Evolutionary conservation across 192 early-diverging fungal genomes (phyloP).

Genomic region (Gamsiella multidivaricata): DNA sequence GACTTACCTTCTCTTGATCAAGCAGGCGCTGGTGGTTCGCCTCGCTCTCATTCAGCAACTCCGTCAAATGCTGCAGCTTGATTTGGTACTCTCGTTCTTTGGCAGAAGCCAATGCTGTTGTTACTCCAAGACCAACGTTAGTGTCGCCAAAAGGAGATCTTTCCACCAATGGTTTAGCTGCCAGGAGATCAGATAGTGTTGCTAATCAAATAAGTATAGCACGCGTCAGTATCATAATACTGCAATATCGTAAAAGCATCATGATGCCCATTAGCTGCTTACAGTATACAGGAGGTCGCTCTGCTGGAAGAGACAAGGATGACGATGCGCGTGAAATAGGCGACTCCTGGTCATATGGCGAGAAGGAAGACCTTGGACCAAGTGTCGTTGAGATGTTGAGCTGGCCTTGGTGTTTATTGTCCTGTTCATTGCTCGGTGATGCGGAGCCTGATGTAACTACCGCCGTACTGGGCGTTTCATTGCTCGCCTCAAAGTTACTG

Average conservation of each 20-base stretch:
- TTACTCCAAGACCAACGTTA: constrained; percentile 6
- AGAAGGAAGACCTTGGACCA: constrained; percentile 26
- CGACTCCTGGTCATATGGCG: constrained; percentile 33
- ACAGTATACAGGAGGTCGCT: constrained; percentile 44
- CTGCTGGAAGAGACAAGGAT: constrained; percentile 34
- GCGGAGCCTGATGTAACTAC: no score
- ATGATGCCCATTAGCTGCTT: no score
- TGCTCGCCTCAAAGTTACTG: constrained; percentile 16
- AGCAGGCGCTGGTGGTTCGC: constrained; percentile 53
- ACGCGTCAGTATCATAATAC: not conserved
- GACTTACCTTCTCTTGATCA: constrained; percentile 66
- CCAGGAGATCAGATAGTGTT: constrained; percentile 56
- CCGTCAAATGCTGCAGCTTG: constrained; percentile 64
- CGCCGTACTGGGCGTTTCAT: constrained; percentile 1
- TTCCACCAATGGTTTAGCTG: constrained; percentile 43
- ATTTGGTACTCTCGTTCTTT: constrained; percentile 53
- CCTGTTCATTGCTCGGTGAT: constrained; percentile 15
- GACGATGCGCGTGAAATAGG: constrained; percentile 48
- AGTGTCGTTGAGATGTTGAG: constrained; percentile 21
- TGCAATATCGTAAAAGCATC: not conserved
- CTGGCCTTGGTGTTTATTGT: constrained; percentile 5
- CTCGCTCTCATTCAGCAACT: constrained; percentile 70
- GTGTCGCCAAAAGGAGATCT: constrained; percentile 32
- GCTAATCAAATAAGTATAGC: constrained; percentile 15
- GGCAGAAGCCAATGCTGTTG: constrained; percentile 11